Evolutionary conservation across 1,284 basidiomycete genomes (phyloP).

Genomic region (Cryptococcus hybrid): DNA sequence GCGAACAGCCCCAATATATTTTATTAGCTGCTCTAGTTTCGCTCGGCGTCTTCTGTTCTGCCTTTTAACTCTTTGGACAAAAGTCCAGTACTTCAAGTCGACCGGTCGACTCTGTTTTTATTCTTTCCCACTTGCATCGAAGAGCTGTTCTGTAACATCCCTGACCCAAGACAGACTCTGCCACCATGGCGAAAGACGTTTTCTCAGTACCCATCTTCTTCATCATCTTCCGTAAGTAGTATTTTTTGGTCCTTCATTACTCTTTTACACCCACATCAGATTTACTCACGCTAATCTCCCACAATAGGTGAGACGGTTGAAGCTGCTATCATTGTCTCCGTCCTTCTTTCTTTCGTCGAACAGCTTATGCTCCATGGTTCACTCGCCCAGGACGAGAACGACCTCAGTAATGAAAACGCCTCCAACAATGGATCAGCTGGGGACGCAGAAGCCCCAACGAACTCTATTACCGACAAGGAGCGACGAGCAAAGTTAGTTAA

Average conservation of each 20-base stretch:
- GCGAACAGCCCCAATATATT: no score
- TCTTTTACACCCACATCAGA: neutral
- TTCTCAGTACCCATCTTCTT: constrained; percentile 53
- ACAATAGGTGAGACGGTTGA: constrained; percentile 48
- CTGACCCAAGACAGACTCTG: neutral
- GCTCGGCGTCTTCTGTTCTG: no score
- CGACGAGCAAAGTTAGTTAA: constrained; percentile 37
- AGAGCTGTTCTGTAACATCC: neutral
- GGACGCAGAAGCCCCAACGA: neutral
- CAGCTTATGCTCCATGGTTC: constrained; percentile 48
- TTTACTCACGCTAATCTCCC: neutral
- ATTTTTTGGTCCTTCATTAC: neutral
- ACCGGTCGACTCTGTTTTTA: no score
- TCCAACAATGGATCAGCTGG: constrained; percentile 5
- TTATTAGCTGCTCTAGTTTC: no score
- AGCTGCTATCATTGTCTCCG: constrained; percentile 50
- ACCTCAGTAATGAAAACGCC: constrained; percentile 1
- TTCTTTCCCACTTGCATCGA: no score
- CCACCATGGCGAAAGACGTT: constrained; percentile 41
- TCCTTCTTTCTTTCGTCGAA: constrained; percentile 52
- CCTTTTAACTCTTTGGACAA: no score
- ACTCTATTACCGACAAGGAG: constrained; percentile 11
- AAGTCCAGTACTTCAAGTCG: no score
- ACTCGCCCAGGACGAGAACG: constrained; percentile 10
- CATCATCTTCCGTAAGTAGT: constrained; percentile 50